Evolutionary conservation across 1,284 basidiomycete genomes (phyloP).

Genomic region (Boletus calvinii): DNA sequence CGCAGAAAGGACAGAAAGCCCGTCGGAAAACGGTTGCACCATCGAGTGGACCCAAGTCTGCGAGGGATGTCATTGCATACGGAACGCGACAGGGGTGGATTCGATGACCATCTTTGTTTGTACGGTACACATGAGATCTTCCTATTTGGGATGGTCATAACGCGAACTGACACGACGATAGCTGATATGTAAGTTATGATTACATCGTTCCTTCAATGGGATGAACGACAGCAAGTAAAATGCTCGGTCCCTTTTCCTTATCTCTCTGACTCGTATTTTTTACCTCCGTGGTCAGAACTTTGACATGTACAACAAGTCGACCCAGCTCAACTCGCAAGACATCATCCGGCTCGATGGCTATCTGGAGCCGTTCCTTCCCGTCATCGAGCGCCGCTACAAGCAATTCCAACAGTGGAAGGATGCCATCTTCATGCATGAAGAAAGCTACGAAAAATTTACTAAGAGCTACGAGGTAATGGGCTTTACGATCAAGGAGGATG

Average conservation of each 20-base stretch:
- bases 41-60: conserved; percentile 25
- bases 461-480: conserved; percentile 88
- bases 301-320: conserved; percentile 35
- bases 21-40: conserved; percentile 27
- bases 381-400: conserved; percentile 72
- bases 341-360: conserved; percentile 67
- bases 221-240: conserved; percentile 8
- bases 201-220: background rate
- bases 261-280: conserved; percentile 11
- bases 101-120: conserved; percentile 5
- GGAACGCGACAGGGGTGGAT: conserved; percentile 33
- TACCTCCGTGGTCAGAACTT: background rate
- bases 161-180: background rate
- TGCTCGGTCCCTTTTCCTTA: conserved; percentile 9
- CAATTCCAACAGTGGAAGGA: conserved; percentile 75
- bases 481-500: conserved; percentile 69
- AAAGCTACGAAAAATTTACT: conserved; percentile 88
- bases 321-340: conserved; percentile 51
- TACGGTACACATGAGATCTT: conserved; percentile 6
- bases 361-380: conserved; percentile 72
- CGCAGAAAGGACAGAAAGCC: conserved; percentile 18
- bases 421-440: conserved; percentile 73
- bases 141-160: conserved; percentile 13
- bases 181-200: background rate
- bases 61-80: conserved; percentile 31